phyloP scores from a whole-genome alignment of 2,329 filamentous ascomycete species.

The Pseudogymnoascus sp. region DNA sequence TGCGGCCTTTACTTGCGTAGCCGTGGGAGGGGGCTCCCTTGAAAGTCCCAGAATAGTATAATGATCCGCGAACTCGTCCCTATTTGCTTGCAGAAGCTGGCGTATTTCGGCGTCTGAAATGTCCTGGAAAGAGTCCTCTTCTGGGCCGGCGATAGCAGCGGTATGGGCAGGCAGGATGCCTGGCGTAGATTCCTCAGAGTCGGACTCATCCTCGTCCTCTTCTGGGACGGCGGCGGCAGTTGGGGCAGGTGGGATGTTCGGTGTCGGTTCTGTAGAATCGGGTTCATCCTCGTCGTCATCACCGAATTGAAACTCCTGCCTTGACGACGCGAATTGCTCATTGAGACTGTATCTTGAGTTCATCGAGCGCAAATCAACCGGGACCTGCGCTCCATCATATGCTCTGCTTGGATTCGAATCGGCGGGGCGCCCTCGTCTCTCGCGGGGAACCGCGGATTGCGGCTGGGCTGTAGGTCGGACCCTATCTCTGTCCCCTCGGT shows the following conservation, averaged over 20 bases:
- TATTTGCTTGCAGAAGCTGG: slow-evolving; percentile 11
- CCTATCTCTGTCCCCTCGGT: background rate
- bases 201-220: background rate
- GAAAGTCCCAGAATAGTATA: slow-evolving; percentile 37
- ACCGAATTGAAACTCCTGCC: slow-evolving; percentile 14
- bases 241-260: background rate
- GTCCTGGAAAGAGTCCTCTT: slow-evolving; percentile 3
- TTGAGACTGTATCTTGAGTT: slow-evolving; percentile 15
- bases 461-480: background rate
- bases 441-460: background rate
- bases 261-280: background rate
- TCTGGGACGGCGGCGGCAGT: background rate
- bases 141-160: background rate
- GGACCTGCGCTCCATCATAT: slow-evolving; percentile 3
- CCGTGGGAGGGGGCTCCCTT: slow-evolving; percentile 35
- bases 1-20: slow-evolving; percentile 38
- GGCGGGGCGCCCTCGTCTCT: background rate
- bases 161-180: background rate
- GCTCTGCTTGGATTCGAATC: background rate
- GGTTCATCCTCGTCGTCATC: slow-evolving; percentile 2
- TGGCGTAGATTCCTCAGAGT: background rate
- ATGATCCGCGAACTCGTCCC: slow-evolving; percentile 30
- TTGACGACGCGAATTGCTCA: slow-evolving; percentile 14
- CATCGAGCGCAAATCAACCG: slow-evolving; percentile 10
- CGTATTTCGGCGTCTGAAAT: slow-evolving; percentile 13